Conservation (phyloP, 2,329 filamentous ascomycete genomes). For the Ophiognomonia clavigignenti-juglandacearum region DNA sequence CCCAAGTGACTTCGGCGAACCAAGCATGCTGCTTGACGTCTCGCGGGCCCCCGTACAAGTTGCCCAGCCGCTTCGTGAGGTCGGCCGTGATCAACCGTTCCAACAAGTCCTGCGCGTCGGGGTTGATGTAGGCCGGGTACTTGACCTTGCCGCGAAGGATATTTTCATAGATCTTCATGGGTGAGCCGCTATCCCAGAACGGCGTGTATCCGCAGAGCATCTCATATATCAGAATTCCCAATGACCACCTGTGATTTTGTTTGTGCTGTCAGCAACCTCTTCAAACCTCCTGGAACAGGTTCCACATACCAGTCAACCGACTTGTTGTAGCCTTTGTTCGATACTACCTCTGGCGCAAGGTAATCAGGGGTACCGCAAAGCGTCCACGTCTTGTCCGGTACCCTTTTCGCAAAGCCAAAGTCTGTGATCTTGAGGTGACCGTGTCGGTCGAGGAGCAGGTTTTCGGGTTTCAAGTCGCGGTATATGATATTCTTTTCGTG, state of each 20-base stretch:
- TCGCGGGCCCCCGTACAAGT: slow-evolving; percentile 82
- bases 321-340: slow-evolving; percentile 99
- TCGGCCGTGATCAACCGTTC: slow-evolving; percentile 92
- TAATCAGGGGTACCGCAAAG: slow-evolving; percentile 97
- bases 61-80: slow-evolving; percentile 89
- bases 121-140: slow-evolving; percentile 92
- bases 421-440: slow-evolving; percentile 96
- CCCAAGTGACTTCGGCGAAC: slow-evolving; percentile 98
- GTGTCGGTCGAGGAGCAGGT: slow-evolving; percentile 84
- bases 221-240: slow-evolving; percentile 97
- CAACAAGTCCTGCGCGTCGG: slow-evolving; percentile 88
- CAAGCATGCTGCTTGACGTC: slow-evolving; percentile 95
- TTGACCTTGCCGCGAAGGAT: slow-evolving; percentile 94
- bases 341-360: slow-evolving; percentile 95
- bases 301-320: slow-evolving; percentile 91
- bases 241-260: slow-evolving; percentile 73
- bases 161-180: slow-evolving; percentile 99
- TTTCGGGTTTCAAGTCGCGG: slow-evolving; percentile 93
- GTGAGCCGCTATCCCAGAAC: slow-evolving; percentile 96
- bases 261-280: slow-evolving; percentile 2
- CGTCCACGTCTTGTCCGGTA: slow-evolving; percentile 98
- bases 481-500: slow-evolving; percentile 97
- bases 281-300: not conserved
- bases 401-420: slow-evolving; percentile 97
- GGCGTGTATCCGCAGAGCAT: slow-evolving; percentile 99